These are phyloP conservation scores for Bruguiera sexangula DNA, from an alignment of 345 rosid species.

Conservation along the genomic window DNA sequence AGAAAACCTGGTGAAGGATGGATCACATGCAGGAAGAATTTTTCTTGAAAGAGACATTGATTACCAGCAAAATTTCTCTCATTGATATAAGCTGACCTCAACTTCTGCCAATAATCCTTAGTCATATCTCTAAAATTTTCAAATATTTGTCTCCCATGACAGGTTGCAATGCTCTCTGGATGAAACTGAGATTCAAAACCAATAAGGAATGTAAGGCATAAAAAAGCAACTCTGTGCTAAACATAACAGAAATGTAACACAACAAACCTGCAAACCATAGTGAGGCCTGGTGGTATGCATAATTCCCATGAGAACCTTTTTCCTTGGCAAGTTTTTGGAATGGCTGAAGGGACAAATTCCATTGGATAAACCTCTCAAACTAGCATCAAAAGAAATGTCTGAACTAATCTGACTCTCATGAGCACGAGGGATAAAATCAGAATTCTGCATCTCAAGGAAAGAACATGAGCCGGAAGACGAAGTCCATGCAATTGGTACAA, in stretches of 20 bases:
- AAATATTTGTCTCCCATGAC: slow-evolving; percentile 68
- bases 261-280: slow-evolving; percentile 85
- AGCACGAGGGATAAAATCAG: slow-evolving; percentile 28
- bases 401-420: slow-evolving; percentile 23
- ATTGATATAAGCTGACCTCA: slow-evolving; percentile 29
- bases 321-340: slow-evolving; percentile 22
- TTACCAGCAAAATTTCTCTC: slow-evolving; percentile 58
- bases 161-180: slow-evolving; percentile 93
- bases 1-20: not conserved
- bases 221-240: slow-evolving; percentile 4
- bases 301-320: slow-evolving; percentile 77
- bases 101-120: slow-evolving; percentile 61
- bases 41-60: slow-evolving; percentile 17
- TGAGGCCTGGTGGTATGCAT: slow-evolving; percentile 88
- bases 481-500: slow-evolving; percentile 87
- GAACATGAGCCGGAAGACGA: slow-evolving; percentile 47
- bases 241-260: not conserved
- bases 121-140: slow-evolving; percentile 77
- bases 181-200: slow-evolving; percentile 61
- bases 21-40: not conserved
- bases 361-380: slow-evolving; percentile 29
- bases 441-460: slow-evolving; percentile 41
- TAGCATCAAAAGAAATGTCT: slow-evolving; percentile 19
- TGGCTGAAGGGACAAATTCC: slow-evolving; percentile 30
- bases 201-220: slow-evolving; percentile 21